Base-by-base conservation (phyloP, 1,139 yeast genomes). In the Hanseniaspora uvarum region DNA sequence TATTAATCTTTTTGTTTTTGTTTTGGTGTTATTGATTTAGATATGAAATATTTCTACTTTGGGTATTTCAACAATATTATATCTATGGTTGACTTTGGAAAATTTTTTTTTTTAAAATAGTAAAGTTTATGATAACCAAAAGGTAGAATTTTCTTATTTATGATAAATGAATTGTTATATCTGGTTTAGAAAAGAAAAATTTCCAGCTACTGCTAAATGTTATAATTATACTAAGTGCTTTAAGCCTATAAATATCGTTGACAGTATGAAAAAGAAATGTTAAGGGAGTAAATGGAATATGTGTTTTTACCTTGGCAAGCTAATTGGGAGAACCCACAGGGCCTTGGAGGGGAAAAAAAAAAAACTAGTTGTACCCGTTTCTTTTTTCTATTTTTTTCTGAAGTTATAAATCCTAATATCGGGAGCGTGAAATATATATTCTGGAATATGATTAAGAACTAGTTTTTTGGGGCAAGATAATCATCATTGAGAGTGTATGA, bases 371-470 rank as follows among this genome's bases (percentile, higher is more conserved):
- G 14, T 33, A n/a, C 36, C 18, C 18, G 36, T 33, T 33, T 33
- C 36, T 33, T 33, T 33, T 33, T 33, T 30, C 11, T 7, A 3
- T 24, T 24, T 41, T 41, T 41, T 41, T 41, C 16, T 7, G 12
- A 41, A 18, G 46, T 41, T 41, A 41, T 41, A 41, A 41, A 30
- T 41, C 46, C 46, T 41, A 16, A 41, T 41, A 41, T 41, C 46
- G 46, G 46, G 46, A 14, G 28, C 37, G 19, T n/a, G 19, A n/a
- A 3, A 2, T 34, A 7, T 31, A 11, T 14, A 31, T 8, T 36
- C 21, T 36, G n/a, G n/a, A n/a, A n/a, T n/a, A n/a, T n/a, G n/a
- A n/a, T n/a, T n/a, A n/a, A n/a, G n/a, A n/a, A n/a, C n/a, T n/a
- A n/a, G n/a, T n/a, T 36, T 16, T 36, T 16, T 10, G 8, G 21